Conservation (phyloP, 2,329 filamentous ascomycete genomes). For the Cladosporium phlei region DNA sequence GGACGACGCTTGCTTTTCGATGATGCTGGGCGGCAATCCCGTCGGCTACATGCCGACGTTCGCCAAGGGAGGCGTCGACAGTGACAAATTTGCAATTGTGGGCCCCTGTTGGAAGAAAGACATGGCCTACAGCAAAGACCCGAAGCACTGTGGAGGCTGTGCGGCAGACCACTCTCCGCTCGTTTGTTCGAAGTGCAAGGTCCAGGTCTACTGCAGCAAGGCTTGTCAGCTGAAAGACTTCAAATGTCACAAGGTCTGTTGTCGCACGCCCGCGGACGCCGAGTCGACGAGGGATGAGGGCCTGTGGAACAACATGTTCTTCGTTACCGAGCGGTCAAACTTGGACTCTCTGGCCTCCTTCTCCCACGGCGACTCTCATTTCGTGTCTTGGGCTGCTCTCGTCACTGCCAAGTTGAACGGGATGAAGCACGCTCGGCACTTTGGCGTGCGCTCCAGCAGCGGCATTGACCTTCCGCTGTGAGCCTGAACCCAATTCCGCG, state of each 20-base stretch:
- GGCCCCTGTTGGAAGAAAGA: neutral
- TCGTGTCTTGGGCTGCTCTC: too few relatives aligned
- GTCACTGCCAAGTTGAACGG: too few relatives aligned
- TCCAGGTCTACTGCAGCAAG: slow-evolving; percentile 3
- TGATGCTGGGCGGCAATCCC: neutral
- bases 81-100: too few relatives aligned
- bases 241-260: neutral
- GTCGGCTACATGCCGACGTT: neutral
- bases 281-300: neutral
- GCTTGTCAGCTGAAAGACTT: neutral
- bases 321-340: too few relatives aligned
- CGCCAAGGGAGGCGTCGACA: neutral
- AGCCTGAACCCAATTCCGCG: too few relatives aligned
- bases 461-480: too few relatives aligned
- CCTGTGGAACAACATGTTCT: neutral
- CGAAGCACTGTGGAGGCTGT: slow-evolving; percentile 4
- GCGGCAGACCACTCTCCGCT: neutral
- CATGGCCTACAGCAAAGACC: neutral
- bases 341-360: too few relatives aligned
- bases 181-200: neutral
- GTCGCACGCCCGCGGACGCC: neutral
- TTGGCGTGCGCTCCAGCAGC: too few relatives aligned
- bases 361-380: too few relatives aligned
- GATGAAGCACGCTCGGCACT: too few relatives aligned
- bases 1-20: neutral